phyloP scores from a whole-genome alignment of 345 rosid genomes.

The Limnanthes douglasii region DNA sequence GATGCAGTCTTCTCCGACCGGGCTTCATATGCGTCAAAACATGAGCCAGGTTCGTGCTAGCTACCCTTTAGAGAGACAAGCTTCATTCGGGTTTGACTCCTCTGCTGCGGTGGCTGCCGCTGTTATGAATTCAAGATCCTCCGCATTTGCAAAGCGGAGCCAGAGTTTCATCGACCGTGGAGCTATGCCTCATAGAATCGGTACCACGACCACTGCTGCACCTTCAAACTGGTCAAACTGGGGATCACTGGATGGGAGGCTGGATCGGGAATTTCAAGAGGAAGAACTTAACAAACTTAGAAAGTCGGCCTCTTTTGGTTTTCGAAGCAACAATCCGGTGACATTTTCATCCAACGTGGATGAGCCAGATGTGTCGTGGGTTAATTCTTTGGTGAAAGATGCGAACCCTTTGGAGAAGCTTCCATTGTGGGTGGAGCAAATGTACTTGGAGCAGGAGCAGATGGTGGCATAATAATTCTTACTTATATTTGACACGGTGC shows the following conservation, averaged over 20 bases:
- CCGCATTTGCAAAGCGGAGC: constrained; percentile 80
- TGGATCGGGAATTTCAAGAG: constrained; percentile 87
- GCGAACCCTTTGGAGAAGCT: constrained; percentile 16
- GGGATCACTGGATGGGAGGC: constrained; percentile 69
- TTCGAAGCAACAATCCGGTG: constrained; percentile 28
- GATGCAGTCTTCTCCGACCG: constrained; percentile 59
- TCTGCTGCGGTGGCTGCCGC: constrained; percentile 87
- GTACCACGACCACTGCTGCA: constrained; percentile 25
- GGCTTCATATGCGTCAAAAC: constrained; percentile 51
- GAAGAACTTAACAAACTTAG: constrained; percentile 76
- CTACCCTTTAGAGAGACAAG: constrained; percentile 28
- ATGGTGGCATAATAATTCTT: constrained; percentile 83
- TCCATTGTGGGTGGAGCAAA: constrained; percentile 74
- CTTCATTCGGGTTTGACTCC: constrained; percentile 52
- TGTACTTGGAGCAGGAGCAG: constrained; percentile 89
- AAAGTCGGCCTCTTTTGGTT: constrained; percentile 70
- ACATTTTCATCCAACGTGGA: constrained; percentile 14
- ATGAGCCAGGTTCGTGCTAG: constrained; percentile 52
- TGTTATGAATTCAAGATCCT: constrained; percentile 79
- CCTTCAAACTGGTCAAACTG: constrained; percentile 48
- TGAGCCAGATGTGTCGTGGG: constrained; percentile 97
- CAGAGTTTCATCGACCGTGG: constrained; percentile 82
- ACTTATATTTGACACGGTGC: too few species aligned
- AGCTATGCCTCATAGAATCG: constrained; percentile 16
- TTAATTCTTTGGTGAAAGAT: constrained; percentile 69